A percentile compares a stretch with the other conserved stretches of the same genome.
These are phyloP conservation scores for Chaetomiaceae sp. DNA, from an alignment of 2,329 filamentous ascomycete genomes.

Conservation along the genomic window DNA sequence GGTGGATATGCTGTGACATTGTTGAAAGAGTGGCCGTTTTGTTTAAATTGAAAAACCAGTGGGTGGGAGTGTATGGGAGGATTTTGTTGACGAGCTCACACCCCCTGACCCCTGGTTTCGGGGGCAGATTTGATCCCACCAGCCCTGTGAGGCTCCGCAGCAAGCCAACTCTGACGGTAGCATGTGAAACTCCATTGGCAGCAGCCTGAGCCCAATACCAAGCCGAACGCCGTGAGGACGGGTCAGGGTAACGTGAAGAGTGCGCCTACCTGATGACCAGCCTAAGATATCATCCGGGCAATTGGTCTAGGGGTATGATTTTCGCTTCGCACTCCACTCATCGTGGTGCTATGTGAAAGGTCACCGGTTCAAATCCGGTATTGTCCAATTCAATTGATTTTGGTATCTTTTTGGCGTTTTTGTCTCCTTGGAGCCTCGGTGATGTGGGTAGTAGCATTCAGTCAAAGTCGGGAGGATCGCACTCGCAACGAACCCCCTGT, in stretches of 20 bases:
- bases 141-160: neutral
- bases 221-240: too few relatives aligned
- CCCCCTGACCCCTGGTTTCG: constrained; percentile 3
- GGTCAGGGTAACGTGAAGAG: too few relatives aligned
- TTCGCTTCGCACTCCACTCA: constrained; percentile 21
- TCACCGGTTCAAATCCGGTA: constrained; percentile 19
- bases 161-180: neutral
- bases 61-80: neutral
- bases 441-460: neutral
- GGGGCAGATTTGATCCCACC: neutral
- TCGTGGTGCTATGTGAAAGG: too few relatives aligned
- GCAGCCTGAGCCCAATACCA: too few relatives aligned
- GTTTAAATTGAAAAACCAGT: neutral
- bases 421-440: neutral
- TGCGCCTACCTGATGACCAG: too few relatives aligned
- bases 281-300: too few relatives aligned
- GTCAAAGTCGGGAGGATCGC: neutral
- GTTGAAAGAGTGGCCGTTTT: too few relatives aligned
- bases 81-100: constrained; percentile 6
- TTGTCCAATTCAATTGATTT: constrained; percentile 17
- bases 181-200: constrained; percentile 1
- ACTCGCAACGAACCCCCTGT: neutral
- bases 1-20: too few relatives aligned
- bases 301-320: constrained; percentile 24
- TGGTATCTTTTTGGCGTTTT: neutral